Conservation (phyloP, 78 protist genomes). For the Dictyostelium purpureum region DNA sequence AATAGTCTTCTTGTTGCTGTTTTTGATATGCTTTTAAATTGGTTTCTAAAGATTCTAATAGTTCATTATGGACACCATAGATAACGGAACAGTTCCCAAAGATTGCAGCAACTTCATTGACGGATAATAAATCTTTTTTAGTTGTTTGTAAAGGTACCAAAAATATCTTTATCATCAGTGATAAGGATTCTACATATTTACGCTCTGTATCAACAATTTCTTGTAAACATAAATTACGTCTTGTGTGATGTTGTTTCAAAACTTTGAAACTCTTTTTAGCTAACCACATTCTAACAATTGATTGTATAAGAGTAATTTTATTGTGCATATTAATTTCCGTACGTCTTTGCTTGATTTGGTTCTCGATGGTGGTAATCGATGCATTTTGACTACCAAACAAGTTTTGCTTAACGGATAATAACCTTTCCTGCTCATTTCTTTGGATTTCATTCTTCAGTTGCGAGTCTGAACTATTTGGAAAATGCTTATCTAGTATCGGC, state of each 20-base stretch:
- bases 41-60: conserved; percentile 16
- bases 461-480: neutral
- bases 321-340: conserved; percentile 48
- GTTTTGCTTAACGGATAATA: conserved; percentile 4
- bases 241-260: neutral
- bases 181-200: conserved; percentile 11
- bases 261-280: conserved; percentile 9
- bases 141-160: conserved; percentile 33
- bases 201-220: conserved; percentile 66
- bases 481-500: conserved; percentile 29
- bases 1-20: too few relatives aligned
- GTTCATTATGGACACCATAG: conserved; percentile 56
- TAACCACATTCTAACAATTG: conserved; percentile 57
- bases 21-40: neutral
- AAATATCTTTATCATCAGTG: conserved; percentile 25
- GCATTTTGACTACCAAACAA: conserved; percentile 64
- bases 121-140: conserved; percentile 32
- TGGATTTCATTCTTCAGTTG: neutral
- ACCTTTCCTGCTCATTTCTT: neutral
- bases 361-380: conserved; percentile 12
- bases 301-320: conserved; percentile 55
- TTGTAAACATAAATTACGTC: neutral
- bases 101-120: neutral
- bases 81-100: conserved; percentile 41
- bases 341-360: conserved; percentile 1